phyloP scores from a whole-genome alignment of 225 moss, liverwort and hornwort genomes.

The Physcomitrium patens region DNA sequence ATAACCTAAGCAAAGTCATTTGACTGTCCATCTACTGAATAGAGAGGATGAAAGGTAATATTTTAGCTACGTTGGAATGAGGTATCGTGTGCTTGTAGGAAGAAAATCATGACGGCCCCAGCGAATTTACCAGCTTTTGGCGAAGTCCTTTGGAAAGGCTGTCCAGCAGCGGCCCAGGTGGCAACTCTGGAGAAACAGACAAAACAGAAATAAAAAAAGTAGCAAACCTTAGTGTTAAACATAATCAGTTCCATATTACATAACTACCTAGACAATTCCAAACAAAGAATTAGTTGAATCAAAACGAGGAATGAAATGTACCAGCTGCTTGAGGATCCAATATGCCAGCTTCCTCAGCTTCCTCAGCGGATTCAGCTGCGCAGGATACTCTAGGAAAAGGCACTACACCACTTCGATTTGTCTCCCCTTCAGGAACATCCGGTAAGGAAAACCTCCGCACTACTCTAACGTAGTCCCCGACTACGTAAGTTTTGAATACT shows the following conservation, averaged over 20 bases:
- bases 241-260: not conserved
- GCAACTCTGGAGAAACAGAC: conserved; percentile 37
- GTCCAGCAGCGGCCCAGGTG: conserved; percentile 49
- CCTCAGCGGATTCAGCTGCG: conserved; percentile 55
- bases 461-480: conserved; percentile 55
- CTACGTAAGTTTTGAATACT: conserved; percentile 57
- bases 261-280: not conserved
- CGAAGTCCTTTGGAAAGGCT: conserved; percentile 59
- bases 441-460: conserved; percentile 67
- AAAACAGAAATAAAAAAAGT: not conserved
- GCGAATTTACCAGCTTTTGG: conserved; percentile 43
- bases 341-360: conserved; percentile 32
- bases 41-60: no score
- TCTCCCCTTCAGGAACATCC: conserved; percentile 53
- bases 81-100: no score
- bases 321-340: conserved; percentile 64
- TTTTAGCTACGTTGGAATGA: no score
- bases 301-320: conserved; percentile 21
- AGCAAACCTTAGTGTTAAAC: conserved; percentile 2
- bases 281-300: not conserved
- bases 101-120: not conserved
- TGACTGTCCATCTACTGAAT: no score
- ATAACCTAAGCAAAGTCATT: no score
- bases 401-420: conserved; percentile 42
- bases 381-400: conserved; percentile 64